Base-by-base conservation (phyloP, 805 yeast genomes). In the Candida cerambycidarum region DNA sequence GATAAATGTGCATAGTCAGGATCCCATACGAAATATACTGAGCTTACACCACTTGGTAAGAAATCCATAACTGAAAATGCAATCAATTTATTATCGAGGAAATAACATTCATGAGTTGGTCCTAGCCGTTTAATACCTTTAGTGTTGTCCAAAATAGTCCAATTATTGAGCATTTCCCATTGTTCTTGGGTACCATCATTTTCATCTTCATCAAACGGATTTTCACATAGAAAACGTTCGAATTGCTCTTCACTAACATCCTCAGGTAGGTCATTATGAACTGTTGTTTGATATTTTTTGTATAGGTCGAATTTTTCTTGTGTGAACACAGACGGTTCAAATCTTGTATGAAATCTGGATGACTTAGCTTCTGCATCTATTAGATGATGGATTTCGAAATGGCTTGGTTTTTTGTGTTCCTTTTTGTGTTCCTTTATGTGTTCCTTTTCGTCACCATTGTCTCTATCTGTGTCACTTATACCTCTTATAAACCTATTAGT, bases 21-120 rank as follows among this genome's bases (percentile, higher is more conserved):
- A 56, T 89, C 90, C 86, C 93, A 88, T 10, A 89, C 79, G 57
- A 90, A 85, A 58, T 90, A 89, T 1, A 90, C 90, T 0, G 95
- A 82, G 0, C 96, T 88, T 0, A 90, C 59, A 0, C 87, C 84
- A 18, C 78, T 61, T 0, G 96, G 95, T 25, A 90, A 60, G 15
- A 89, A 65, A 60, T 89, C 97, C 23, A 85, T 56, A 1, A 89
- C 87, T 0, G 86, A 86, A 27, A 89, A 63, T 0, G 92, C 96
- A 31, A 86, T 77, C 15, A 89, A 66, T 47, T 74, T 70, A 3
- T 62, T 79, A 35, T 85, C 76, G 13, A 74, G 58, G 53, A 83
- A 86, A 56, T 88, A 89, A 57, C 87, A 76, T 55, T 88, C 95
- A 59, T 89, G 97, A 2, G 76, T 72, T 1, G 89, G 86, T 2